Evolutionary conservation across 2,329 filamentous ascomycete species (phyloP).

Genomic region (Colletotrichum cereale): DNA sequence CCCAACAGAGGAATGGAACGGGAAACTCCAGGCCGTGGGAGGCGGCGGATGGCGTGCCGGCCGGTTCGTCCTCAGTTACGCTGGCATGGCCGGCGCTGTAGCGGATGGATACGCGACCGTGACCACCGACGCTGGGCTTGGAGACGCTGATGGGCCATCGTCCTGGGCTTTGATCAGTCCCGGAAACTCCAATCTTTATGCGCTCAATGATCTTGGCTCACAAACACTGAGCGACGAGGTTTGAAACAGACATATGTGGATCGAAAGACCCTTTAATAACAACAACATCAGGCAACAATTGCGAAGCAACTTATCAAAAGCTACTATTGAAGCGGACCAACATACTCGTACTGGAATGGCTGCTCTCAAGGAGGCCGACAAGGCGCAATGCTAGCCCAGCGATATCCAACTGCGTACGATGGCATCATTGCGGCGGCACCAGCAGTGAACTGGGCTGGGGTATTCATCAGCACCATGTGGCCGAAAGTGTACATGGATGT

Average conservation of each 20-base stretch:
- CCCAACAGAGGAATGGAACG: constrained; percentile 46
- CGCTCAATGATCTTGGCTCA: constrained; percentile 16
- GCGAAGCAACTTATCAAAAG: constrained; percentile 61
- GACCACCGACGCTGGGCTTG: constrained; percentile 42
- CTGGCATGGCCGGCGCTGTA: constrained; percentile 41
- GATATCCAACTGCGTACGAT: constrained; percentile 69
- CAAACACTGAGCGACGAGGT: constrained; percentile 17
- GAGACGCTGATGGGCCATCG: background rate
- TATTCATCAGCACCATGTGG: constrained; percentile 24
- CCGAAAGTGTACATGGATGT: constrained; percentile 12
- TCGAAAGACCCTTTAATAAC: background rate
- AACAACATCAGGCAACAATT: constrained; percentile 50
- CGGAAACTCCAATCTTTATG: constrained; percentile 29
- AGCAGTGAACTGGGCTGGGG: constrained; percentile 46
- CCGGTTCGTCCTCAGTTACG: constrained; percentile 32
- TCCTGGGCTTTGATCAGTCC: constrained; percentile 41
- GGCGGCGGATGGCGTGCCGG: constrained; percentile 45
- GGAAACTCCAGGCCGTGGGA: constrained; percentile 46
- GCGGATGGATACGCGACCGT: constrained; percentile 42
- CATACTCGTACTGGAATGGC: constrained; percentile 66
- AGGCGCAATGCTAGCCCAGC: constrained; percentile 65
- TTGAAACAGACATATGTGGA: background rate
- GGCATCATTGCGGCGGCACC: constrained; percentile 64
- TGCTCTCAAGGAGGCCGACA: constrained; percentile 72
- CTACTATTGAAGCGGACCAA: constrained; percentile 58